These are phyloP conservation scores for Neltuma alba DNA, from an alignment of 306 rosid genomes.

Conservation along the genomic window DNA sequence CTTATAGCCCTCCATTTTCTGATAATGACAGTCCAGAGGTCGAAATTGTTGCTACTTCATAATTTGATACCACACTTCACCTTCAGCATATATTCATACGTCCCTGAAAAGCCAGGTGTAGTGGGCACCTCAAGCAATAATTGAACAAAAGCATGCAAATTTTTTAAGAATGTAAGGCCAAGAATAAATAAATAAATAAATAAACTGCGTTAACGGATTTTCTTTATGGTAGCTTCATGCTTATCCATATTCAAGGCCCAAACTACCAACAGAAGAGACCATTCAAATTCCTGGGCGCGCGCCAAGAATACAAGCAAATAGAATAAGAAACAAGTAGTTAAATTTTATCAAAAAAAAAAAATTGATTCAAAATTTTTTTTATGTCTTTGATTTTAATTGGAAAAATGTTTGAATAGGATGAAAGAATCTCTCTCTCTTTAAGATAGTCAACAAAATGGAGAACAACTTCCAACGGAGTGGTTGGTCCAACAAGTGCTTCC, in stretches of 20 bases:
- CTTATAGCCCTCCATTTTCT: not conserved
- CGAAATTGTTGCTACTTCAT: constrained; percentile 1
- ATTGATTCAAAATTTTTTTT: no score
- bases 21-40: not conserved
- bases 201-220: not conserved
- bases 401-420: no score
- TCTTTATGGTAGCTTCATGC: not conserved
- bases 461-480: not conserved
- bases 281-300: not conserved
- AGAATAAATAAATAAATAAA: not conserved
- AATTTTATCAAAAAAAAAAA: no score
- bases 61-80: constrained; percentile 23
- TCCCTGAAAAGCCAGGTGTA: not conserved
- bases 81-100: constrained; percentile 10
- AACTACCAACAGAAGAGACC: not conserved
- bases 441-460: not conserved
- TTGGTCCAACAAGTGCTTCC: not conserved
- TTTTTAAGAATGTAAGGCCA: not conserved
- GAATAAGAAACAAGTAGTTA: not conserved
- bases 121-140: not conserved
- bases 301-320: not conserved
- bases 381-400: not conserved
- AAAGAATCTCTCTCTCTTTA: not conserved
- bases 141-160: not conserved
- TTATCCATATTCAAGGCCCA: not conserved